phyloP scores from a whole-genome alignment of 805 yeast species.

The Saturnispora diversa region DNA sequence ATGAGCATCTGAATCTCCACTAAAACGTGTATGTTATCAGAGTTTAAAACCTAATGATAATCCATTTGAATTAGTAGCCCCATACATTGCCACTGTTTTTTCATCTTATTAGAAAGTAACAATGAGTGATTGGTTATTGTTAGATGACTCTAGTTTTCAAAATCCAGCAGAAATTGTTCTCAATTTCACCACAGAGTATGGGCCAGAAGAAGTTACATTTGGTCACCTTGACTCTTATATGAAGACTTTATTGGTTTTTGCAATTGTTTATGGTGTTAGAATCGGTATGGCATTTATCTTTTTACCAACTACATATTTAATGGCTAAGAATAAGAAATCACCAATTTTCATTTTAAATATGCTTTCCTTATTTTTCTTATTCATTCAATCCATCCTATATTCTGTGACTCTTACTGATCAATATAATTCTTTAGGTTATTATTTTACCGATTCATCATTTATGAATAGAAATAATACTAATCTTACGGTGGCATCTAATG shows the following conservation, averaged over 20 bases:
- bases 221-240: constrained; percentile 35
- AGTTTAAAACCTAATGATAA: not conserved
- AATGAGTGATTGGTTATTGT: not conserved
- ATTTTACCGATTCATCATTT: constrained; percentile 39
- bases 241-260: constrained; percentile 30
- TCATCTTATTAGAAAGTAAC: not conserved
- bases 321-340: constrained; percentile 46
- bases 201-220: constrained; percentile 33
- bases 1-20: constrained; percentile 10
- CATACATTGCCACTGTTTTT: too few relatives aligned
- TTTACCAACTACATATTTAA: constrained; percentile 37
- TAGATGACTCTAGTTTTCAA: not conserved
- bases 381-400: constrained; percentile 56
- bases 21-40: not conserved
- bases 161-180: constrained; percentile 22
- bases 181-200: constrained; percentile 37
- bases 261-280: constrained; percentile 47
- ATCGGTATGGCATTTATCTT: constrained; percentile 49
- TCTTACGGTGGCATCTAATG: constrained; percentile 53
- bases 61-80: not conserved
- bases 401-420: constrained; percentile 47
- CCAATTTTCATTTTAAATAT: constrained; percentile 73
- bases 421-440: constrained; percentile 39
- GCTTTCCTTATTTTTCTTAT: constrained; percentile 43
- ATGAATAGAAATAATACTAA: constrained; percentile 34